Percentiles rank a stretch among this genome's conserved stretches.
These are phyloP conservation scores for Cicer judaicum DNA, from an alignment of 306 rosid genomes.

Conservation along the genomic window DNA sequence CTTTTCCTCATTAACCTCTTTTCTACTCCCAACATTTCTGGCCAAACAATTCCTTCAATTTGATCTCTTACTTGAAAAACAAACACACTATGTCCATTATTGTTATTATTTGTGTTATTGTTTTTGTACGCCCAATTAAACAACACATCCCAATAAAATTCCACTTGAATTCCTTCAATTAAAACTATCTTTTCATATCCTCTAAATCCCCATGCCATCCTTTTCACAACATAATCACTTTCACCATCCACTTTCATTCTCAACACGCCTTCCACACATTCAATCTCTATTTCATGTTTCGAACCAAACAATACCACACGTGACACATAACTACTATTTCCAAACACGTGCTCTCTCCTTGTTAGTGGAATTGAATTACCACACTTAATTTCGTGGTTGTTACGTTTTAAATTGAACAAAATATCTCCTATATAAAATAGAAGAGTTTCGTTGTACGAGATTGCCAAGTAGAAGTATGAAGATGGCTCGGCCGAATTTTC, in stretches of 20 bases:
- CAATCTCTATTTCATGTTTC: not conserved
- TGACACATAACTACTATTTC: not conserved
- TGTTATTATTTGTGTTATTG: not conserved
- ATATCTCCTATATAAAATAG: not conserved
- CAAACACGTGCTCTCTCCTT: not conserved
- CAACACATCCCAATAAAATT: not conserved
- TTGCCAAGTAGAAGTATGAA: not conserved
- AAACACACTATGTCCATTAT: not conserved
- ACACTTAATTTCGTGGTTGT: not conserved
- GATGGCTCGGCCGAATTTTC: not conserved
- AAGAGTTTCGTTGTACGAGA: not conserved
- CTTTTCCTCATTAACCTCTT: conserved; percentile 1
- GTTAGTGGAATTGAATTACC: not conserved
- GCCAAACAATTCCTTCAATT: not conserved
- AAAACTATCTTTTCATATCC: not conserved
- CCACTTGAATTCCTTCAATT: not conserved
- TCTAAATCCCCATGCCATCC: not conserved
- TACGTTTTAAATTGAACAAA: not conserved
- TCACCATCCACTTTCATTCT: conserved; percentile 15
- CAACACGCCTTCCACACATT: not conserved
- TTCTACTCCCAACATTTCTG: not conserved
- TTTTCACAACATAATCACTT: not conserved
- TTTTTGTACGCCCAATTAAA: not conserved
- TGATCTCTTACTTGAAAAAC: conserved; percentile 9
- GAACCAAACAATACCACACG: not conserved